phyloP scores from a whole-genome alignment of 225 moss, liverwort and hornwort species.

The Bryoerythrophyllum caledonicum region DNA sequence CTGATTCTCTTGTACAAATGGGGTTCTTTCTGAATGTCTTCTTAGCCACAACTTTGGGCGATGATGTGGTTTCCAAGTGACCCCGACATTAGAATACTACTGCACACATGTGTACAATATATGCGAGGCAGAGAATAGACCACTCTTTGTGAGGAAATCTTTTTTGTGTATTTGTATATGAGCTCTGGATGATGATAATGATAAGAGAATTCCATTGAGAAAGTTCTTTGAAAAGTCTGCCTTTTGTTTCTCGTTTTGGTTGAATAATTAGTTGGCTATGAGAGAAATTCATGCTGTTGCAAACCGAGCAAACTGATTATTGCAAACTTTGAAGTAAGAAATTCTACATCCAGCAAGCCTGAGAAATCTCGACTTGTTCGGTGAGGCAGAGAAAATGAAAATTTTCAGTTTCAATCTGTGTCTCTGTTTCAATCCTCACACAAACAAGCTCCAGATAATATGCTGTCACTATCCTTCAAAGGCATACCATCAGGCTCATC shows the following conservation, averaged over 20 bases:
- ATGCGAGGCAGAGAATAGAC: not conserved
- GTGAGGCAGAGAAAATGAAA: not conserved
- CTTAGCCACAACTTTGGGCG: slow-evolving; percentile 28
- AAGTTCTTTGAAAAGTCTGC: too few relatives aligned
- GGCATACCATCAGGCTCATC: not conserved
- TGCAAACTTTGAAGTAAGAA: not conserved
- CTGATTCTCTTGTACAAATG: not conserved
- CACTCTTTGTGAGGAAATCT: not conserved
- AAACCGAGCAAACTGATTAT: not conserved
- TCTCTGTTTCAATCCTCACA: not conserved
- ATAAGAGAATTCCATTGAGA: too few relatives aligned
- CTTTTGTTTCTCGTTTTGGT: too few relatives aligned
- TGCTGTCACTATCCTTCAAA: not conserved
- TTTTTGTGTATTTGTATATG: not conserved
- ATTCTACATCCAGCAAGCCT: not conserved
- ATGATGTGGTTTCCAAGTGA: slow-evolving; percentile 36
- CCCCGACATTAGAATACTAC: not conserved
- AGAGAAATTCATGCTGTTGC: not conserved
- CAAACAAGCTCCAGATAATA: not conserved
- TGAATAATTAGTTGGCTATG: too few relatives aligned
- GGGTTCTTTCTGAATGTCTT: not conserved
- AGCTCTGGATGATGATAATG: not conserved
- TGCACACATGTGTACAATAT: not conserved
- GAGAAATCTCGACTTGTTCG: too few relatives aligned
- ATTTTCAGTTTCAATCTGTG: not conserved